phyloP scores from a whole-genome alignment of 768 basidiomycete species.

The Suillus subalutaceus region DNA sequence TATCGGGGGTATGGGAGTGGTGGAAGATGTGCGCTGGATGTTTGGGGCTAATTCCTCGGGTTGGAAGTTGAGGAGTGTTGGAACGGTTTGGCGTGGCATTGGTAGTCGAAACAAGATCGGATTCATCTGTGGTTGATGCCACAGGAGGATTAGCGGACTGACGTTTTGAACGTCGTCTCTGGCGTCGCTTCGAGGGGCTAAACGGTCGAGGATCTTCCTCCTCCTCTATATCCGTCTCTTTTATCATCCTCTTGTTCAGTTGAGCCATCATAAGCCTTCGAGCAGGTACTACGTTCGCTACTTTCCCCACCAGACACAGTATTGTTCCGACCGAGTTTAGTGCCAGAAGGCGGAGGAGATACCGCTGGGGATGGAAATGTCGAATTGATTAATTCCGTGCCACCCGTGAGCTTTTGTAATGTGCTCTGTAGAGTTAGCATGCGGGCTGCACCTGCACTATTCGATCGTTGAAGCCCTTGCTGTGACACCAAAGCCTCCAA shows the following conservation, averaged over 20 bases:
- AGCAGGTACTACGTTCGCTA: constrained; percentile 58
- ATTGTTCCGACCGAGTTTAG: constrained; percentile 66
- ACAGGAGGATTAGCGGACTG: constrained; percentile 42
- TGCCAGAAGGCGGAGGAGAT: constrained; percentile 51
- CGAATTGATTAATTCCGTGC: constrained; percentile 50
- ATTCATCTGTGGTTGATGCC: constrained; percentile 49
- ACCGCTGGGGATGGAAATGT: constrained; percentile 50
- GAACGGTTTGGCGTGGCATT: constrained; percentile 64
- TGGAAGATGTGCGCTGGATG: constrained; percentile 27
- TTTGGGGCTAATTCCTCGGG: constrained; percentile 24
- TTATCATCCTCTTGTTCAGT: constrained; percentile 52
- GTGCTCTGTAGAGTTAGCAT: constrained; percentile 77
- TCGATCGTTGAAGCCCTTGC: constrained; percentile 82
- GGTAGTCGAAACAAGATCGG: constrained; percentile 42
- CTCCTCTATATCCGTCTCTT: constrained; percentile 68
- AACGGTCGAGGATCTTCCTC: constrained; percentile 44
- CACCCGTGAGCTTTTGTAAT: constrained; percentile 73
- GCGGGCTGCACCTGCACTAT: constrained; percentile 77
- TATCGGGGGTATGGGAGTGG: constrained; percentile 35
- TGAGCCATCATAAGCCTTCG: constrained; percentile 68
- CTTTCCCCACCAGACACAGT: constrained; percentile 79
- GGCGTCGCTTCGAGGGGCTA: constrained; percentile 52
- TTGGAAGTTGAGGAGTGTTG: constrained; percentile 50
- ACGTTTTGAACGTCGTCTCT: constrained; percentile 53
- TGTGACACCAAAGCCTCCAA: constrained; percentile 67